Conservation (phyloP, 2,329 filamentous ascomycete species). For the Exophiala bonariae region DNA sequence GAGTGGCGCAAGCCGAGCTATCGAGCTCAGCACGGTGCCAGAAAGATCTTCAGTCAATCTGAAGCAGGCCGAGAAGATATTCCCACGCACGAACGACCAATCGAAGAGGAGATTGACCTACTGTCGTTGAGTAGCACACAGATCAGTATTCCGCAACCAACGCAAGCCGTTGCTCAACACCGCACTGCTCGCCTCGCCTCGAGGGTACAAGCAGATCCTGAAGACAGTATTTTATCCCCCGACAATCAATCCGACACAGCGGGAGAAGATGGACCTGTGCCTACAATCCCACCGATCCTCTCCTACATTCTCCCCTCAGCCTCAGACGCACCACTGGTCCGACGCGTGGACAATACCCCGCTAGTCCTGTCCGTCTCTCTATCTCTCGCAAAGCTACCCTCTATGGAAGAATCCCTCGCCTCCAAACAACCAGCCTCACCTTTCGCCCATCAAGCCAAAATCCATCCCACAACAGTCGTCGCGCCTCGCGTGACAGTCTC, state of each 20-base stretch:
- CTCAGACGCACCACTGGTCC: slow-evolving; percentile 65
- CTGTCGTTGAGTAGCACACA: slow-evolving; percentile 56
- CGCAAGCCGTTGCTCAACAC: slow-evolving; percentile 13
- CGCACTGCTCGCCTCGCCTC: slow-evolving; percentile 31
- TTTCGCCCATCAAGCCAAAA: slow-evolving; percentile 75
- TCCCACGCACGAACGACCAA: slow-evolving; percentile 37
- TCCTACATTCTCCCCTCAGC: slow-evolving; percentile 59
- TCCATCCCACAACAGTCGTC: slow-evolving; percentile 80
- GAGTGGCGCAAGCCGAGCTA: slow-evolving; percentile 69
- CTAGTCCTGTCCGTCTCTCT: slow-evolving; percentile 80
- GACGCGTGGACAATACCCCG: slow-evolving; percentile 83
- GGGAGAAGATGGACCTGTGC: slow-evolving; percentile 18
- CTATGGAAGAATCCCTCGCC: slow-evolving; percentile 55
- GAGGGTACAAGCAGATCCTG: slow-evolving; percentile 29
- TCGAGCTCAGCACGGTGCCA: slow-evolving; percentile 21
- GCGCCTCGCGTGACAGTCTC: slow-evolving; percentile 80
- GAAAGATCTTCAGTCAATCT: slow-evolving; percentile 55
- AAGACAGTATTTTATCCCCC: slow-evolving; percentile 23
- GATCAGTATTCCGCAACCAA: slow-evolving; percentile 27
- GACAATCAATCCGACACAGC: slow-evolving; percentile 13
- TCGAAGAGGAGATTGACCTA: slow-evolving; percentile 57
- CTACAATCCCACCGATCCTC: slow-evolving; percentile 25
- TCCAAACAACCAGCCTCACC: slow-evolving; percentile 66
- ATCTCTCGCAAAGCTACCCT: slow-evolving; percentile 76
- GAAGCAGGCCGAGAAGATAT: slow-evolving; percentile 13